Evolutionary conservation across 192 early-diverging fungal genomes (phyloP).

Genomic region (Backusella liffmaniae): DNA sequence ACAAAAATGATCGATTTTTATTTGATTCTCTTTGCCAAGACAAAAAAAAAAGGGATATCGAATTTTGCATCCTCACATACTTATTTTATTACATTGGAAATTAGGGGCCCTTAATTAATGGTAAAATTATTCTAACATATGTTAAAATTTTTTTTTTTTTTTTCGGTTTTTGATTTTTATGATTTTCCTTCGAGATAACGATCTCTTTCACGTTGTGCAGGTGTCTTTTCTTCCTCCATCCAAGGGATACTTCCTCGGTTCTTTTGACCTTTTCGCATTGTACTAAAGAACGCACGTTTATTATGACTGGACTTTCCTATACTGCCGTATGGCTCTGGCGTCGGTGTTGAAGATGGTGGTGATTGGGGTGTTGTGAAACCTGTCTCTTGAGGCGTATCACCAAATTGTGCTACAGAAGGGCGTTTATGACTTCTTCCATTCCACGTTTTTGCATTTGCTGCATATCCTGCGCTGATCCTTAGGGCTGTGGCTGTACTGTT

Average conservation of each 20-base stretch:
- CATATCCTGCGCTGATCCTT: background rate
- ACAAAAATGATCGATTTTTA: background rate
- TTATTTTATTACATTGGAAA: conserved; percentile 7
- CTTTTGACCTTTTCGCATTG: conserved; percentile 18
- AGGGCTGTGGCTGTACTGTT: conserved; percentile 10
- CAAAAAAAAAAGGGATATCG: background rate
- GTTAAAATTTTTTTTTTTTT: background rate
- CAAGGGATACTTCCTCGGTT: conserved; percentile 14
- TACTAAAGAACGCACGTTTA: conserved; percentile 9
- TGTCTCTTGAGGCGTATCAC: background rate
- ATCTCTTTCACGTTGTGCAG: conserved; percentile 22
- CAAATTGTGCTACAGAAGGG: background rate
- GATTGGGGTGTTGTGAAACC: background rate
- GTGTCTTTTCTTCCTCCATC: conserved; percentile 14
- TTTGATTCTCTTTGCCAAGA: background rate
- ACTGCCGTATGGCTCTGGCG: background rate
- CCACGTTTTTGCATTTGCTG: conserved; percentile 12
- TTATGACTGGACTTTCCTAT: background rate
- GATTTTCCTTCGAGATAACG: conserved; percentile 19
- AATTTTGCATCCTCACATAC: background rate
- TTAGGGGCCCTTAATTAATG: background rate
- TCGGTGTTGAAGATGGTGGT: conserved; percentile 2
- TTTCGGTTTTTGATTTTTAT: background rate
- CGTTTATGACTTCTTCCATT: background rate
- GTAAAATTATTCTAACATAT: background rate